Evolutionary conservation across 768 basidiomycete genomes (phyloP), one percentile per base, ranked within the genome.

Genomic region (Naematelia encephala): DNA sequence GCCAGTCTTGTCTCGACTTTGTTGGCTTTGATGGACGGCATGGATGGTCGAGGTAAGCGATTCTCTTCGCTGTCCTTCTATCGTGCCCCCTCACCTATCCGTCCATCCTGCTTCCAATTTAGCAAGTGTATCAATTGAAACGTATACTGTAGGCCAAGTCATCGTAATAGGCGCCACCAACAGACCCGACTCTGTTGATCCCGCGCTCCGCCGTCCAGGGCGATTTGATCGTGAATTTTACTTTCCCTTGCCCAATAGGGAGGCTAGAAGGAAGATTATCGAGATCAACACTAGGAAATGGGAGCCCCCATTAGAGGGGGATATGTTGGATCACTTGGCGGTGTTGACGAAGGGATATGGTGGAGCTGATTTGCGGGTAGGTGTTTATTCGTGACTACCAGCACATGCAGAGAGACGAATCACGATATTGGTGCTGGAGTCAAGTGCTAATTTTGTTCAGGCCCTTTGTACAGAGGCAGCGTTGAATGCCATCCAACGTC

Each of bases 121-220:
- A 21, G 26, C n/a, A n/a, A n/a, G n/a, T n/a, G n/a, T n/a, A n/a
- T n/a, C n/a, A n/a, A n/a, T n/a, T n/a, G n/a, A 19, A 14, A 50
- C 54, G 58, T 26, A 61, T 46, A 4, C 19, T 29, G 12, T 65
- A 78, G 77, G 92, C 1, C 92, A 97, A 77, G 94, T 99, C 16
- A 84, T 98, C 25, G 91, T 99, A 27, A 98, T 98, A 66, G 96
- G 96, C 26, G 96, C 96, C 1, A 99, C 96, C 2, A 99, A 99
- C 75, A 78, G 96, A 60, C 94, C 94, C 0, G 96, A 99, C 76
- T 89, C 92, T n/a, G 87, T 99, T 57, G 96, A 99, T 77, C 91
- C 96, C 19, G 96, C 96, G 0, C 78, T 99, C 51, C 82, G 96
- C 27, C 82, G 96, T 23, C 96, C 94, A 0, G 96, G 96, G 16